Percentiles rank a stretch among this genome's conserved stretches.
These are phyloP conservation scores for Dalechampia spathulata DNA, from an alignment of 441 rosid genomes.

Conservation along the genomic window DNA sequence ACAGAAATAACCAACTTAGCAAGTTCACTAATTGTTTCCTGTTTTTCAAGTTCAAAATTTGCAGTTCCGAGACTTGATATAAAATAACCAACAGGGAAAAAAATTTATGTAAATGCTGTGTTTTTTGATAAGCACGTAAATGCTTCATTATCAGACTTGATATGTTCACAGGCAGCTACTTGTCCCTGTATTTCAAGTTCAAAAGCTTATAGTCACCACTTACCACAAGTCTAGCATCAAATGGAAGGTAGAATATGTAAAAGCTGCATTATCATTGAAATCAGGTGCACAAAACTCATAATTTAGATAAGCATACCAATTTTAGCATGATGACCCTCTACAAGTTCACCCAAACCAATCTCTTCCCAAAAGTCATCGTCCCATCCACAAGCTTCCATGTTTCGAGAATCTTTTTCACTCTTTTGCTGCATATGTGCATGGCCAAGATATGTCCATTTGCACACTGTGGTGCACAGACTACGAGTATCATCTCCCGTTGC, in stretches of 20 bases:
- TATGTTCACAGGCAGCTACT: background rate
- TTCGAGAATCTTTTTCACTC: constrained; percentile 63
- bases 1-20: too few relatives aligned
- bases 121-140: too few relatives aligned
- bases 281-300: background rate
- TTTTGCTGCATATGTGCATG: constrained; percentile 92
- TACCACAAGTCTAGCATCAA: background rate
- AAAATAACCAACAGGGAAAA: too few relatives aligned
- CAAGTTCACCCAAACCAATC: constrained; percentile 86
- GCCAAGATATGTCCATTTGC: constrained; percentile 98
- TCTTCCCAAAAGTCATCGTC: constrained; percentile 99
- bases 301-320: constrained; percentile 62
- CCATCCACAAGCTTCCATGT: constrained; percentile 99
- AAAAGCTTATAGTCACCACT: background rate
- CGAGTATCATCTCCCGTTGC: constrained; percentile 96
- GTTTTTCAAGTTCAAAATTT: too few relatives aligned
- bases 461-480: constrained; percentile 92
- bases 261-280: too few relatives aligned
- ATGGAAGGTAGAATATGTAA: background rate
- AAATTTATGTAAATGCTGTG: too few relatives aligned
- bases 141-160: too few relatives aligned
- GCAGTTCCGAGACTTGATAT: too few relatives aligned
- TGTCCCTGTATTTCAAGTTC: background rate
- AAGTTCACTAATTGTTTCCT: too few relatives aligned
- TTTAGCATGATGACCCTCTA: constrained; percentile 91